Evolutionary conservation across 768 basidiomycete genomes (phyloP), one percentile per base, ranked within the genome.

Genomic region (Leucogyrophana mollusca): DNA sequence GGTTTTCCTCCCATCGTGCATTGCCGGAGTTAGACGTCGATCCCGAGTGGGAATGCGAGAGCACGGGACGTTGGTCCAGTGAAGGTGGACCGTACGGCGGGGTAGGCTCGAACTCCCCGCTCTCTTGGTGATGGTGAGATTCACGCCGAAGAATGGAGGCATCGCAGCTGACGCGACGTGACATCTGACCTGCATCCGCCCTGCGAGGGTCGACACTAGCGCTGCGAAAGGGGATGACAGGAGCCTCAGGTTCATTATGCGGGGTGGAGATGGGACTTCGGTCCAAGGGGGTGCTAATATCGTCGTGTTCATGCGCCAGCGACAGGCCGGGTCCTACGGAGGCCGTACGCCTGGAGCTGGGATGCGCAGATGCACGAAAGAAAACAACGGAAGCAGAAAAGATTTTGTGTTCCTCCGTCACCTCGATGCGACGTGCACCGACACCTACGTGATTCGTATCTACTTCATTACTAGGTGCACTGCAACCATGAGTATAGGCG

Each of bases 351-450:
- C 42, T 53, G 21, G 43, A 21, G n/a, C 11, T 75, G 65, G 17
- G 66, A 54, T 8, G 66, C 48, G 34, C 70, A 1, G 74, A 72
- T 0, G 88, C 87, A 40, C 76, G 75, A 64, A 94, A 96, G 63
- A 88, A 85, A 4, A 82, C 77, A 24, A 80, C 79, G 1, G 80
- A 79, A 11, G 85, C 79, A 30, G 83, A 82, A 56, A 90, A 84
- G 23, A 94, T 71, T 24, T 73, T 72, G 60, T 87, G 85, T 47
- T 89, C 84, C 62, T 97, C 94, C 9, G 74, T 79, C 13, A 90
- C 74, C 37, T 95, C 89, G 47, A 85, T 65, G 20, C 88, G 77
- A 13, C 85, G 74, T 17, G 84, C 80, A 48, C 90, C 91, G 43
- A 88, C 74, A 13, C 77, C 81, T 71, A 57, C 32, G 13, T 34